Evolutionary conservation across 495 filamentous ascomycete genomes (phyloP).

Genomic region (Melanomma pulvis-pyrius): DNA sequence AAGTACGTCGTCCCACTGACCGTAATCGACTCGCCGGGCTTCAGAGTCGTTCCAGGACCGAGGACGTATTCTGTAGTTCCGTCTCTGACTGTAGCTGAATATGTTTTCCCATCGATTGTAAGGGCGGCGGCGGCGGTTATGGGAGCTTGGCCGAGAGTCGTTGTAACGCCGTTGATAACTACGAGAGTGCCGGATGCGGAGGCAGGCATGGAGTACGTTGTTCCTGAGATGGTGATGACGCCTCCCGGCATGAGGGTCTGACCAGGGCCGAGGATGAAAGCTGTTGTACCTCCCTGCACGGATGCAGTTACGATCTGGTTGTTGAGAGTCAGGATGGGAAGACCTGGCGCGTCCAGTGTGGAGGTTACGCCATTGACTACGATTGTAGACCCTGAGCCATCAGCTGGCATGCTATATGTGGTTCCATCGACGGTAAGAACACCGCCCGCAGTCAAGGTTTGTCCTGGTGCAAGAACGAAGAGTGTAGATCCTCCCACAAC

Average conservation of each 20-base stretch:
- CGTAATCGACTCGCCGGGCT: conserved; percentile 43
- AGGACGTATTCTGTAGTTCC: conserved; percentile 41
- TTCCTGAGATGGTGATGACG: conserved; percentile 29
- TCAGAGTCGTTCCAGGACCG: conserved; percentile 39
- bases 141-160: conserved; percentile 22
- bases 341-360: conserved; percentile 22
- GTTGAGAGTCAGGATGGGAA: conserved; percentile 38
- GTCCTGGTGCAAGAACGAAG: conserved; percentile 11
- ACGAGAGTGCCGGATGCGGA: conserved; percentile 28
- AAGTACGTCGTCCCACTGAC: conserved; percentile 42
- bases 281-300: conserved; percentile 24
- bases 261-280: conserved; percentile 31
- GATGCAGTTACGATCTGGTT: conserved; percentile 37
- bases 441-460: conserved; percentile 28
- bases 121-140: conserved; percentile 28
- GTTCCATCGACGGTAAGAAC: conserved; percentile 24
- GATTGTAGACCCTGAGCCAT: conserved; percentile 27
- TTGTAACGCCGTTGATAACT: conserved; percentile 34
- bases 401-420: conserved; percentile 27
- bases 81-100: conserved; percentile 37
- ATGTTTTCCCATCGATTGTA: conserved; percentile 36
- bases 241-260: conserved; percentile 34
- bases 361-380: conserved; percentile 34
- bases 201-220: conserved; percentile 28
- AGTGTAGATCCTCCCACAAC: conserved; percentile 24